Evolutionary conservation across 2,329 filamentous ascomycete species (phyloP).

Genomic region (Bipolaris bicolor): DNA sequence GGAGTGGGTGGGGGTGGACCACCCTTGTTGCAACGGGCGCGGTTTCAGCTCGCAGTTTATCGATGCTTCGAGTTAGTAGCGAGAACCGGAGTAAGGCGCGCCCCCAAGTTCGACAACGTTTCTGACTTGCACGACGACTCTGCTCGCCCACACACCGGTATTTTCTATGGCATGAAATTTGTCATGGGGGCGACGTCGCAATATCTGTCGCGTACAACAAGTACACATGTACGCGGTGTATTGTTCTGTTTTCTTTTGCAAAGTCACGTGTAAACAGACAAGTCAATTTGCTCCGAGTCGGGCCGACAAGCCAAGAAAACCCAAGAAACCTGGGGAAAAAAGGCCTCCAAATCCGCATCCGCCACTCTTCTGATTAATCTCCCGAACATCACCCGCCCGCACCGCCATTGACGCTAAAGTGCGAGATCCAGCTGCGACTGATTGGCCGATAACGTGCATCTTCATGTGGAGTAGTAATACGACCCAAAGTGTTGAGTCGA

Average conservation of each 20-base stretch:
- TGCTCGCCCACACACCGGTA: background rate
- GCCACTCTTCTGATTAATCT: background rate
- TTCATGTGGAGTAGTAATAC: background rate
- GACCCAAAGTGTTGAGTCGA: background rate
- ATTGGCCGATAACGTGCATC: background rate
- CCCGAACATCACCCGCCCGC: background rate
- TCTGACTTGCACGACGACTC: background rate
- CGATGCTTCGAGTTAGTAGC: constrained; percentile 12
- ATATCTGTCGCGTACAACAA: too few relatives aligned
- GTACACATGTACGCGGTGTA: too few relatives aligned
- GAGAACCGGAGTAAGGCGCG: background rate
- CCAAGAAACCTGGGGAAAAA: background rate
- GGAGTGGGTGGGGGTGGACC: background rate
- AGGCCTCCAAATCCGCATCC: background rate
- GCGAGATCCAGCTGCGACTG: background rate
- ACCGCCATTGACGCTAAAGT: background rate
- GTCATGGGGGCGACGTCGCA: background rate
- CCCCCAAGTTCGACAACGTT: background rate
- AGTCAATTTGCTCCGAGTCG: background rate
- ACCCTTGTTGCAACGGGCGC: background rate
- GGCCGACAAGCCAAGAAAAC: background rate
- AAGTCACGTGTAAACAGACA: background rate
- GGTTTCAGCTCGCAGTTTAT: constrained; percentile 23
- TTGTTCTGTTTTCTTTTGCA: too few relatives aligned
- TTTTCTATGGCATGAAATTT: background rate